phyloP scores from a whole-genome alignment of 225 moss, liverwort and hornwort species.

The Physcomitrium patens region DNA sequence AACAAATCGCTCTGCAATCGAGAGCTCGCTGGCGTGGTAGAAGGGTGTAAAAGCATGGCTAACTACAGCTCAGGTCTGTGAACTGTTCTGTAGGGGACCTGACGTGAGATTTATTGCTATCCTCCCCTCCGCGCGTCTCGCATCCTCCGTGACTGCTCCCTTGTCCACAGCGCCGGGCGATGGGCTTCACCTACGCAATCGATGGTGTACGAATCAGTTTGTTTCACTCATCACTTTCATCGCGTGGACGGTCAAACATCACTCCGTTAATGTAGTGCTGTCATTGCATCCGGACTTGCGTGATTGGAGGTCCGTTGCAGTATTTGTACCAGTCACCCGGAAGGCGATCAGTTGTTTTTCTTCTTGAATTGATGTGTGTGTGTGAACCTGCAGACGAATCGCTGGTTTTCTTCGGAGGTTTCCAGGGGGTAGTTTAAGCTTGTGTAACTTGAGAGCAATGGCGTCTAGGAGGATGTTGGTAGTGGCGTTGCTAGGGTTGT shows the following conservation, averaged over 20 bases:
- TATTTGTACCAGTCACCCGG: neutral
- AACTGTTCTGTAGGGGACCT: neutral
- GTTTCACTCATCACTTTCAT: neutral
- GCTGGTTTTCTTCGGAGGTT: neutral
- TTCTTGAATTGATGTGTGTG: too few species aligned
- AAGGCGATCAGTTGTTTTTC: too few species aligned
- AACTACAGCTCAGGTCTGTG: constrained; percentile 34
- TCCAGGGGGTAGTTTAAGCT: neutral
- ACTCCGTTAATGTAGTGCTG: too few species aligned
- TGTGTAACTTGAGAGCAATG: constrained; percentile 23
- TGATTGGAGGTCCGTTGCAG: too few species aligned
- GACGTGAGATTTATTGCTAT: constrained; percentile 23
- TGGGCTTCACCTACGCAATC: constrained; percentile 13
- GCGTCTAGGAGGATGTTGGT: constrained; percentile 31
- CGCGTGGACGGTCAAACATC: too few species aligned
- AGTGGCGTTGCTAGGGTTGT: constrained; percentile 31
- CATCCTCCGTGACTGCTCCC: constrained; percentile 27
- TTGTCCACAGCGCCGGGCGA: neutral
- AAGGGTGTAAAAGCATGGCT: constrained; percentile 25
- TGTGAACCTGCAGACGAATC: too few species aligned
- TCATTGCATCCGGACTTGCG: too few species aligned
- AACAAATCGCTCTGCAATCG: too few species aligned
- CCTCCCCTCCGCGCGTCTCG: constrained; percentile 22
- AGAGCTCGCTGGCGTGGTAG: too few species aligned
- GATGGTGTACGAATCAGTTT: neutral